phyloP scores from a whole-genome alignment of 2,329 filamentous ascomycete species.

The Ceratocystis ficicola region DNA sequence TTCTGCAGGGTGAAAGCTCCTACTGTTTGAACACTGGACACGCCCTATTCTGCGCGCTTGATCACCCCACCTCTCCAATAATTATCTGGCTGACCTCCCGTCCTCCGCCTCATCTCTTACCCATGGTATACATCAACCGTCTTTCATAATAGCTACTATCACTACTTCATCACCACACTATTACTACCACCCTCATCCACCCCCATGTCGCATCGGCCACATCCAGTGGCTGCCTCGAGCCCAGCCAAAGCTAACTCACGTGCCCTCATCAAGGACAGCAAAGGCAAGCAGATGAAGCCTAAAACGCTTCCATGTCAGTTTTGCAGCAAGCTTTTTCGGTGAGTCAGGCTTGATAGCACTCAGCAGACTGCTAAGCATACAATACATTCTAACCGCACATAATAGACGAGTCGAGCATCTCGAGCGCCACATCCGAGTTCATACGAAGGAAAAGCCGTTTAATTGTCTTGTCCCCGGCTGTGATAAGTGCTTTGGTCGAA shows the following conservation, averaged over 20 bases:
- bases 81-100: not conserved
- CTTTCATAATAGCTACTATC: not conserved
- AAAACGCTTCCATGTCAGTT: conserved; percentile 52
- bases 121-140: conserved; percentile 13
- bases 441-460: conserved; percentile 55
- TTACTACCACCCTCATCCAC: not conserved
- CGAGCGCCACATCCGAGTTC: conserved; percentile 50
- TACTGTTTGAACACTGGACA: not conserved
- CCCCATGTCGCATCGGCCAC: conserved; percentile 1
- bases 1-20: not conserved
- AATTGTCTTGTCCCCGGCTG: conserved; percentile 47
- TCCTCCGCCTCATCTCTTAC: conserved; percentile 1
- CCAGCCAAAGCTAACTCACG: conserved; percentile 1
- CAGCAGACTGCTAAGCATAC: not conserved
- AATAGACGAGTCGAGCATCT: conserved; percentile 52
- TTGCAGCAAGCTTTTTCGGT: conserved; percentile 52
- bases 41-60: not conserved
- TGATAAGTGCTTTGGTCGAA: conserved; percentile 50
- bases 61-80: not conserved
- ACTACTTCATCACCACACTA: not conserved
- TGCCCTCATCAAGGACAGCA: conserved; percentile 30
- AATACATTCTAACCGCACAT: conserved; percentile 24
- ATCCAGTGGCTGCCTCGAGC: not conserved
- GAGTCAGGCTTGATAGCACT: conserved; percentile 27
- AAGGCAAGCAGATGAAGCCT: conserved; percentile 44